phyloP scores from a whole-genome alignment of 495 filamentous ascomycete species.

The Xylona heveae region DNA sequence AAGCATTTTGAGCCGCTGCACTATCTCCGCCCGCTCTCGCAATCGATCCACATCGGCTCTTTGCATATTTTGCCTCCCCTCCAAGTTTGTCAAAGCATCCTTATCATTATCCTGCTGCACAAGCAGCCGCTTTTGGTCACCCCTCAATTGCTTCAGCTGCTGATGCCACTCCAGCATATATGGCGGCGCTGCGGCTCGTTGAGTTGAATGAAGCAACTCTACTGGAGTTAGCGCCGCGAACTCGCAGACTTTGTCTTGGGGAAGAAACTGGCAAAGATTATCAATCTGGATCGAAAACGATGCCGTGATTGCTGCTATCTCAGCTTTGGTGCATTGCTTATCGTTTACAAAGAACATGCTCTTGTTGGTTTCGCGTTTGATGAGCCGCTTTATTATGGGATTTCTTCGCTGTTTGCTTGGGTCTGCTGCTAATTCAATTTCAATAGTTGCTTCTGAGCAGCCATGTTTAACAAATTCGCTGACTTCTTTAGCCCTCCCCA shows the following conservation, averaged over 20 bases:
- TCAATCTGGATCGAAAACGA: slow-evolving; percentile 79
- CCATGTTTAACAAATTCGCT: slow-evolving; percentile 92
- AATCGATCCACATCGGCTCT: slow-evolving; percentile 70
- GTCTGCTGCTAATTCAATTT: slow-evolving; percentile 61
- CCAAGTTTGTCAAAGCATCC: slow-evolving; percentile 39
- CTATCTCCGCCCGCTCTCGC: slow-evolving; percentile 46
- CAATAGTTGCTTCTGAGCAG: slow-evolving; percentile 51
- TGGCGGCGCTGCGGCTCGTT: slow-evolving; percentile 63
- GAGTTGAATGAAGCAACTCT: slow-evolving; percentile 71
- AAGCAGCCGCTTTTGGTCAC: slow-evolving; percentile 43
- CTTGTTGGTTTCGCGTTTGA: slow-evolving; percentile 64
- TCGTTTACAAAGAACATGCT: slow-evolving; percentile 52
- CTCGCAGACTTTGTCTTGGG: slow-evolving; percentile 88
- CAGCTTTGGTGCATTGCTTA: slow-evolving; percentile 27
- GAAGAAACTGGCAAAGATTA: slow-evolving; percentile 93
- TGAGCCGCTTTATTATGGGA: slow-evolving; percentile 48
- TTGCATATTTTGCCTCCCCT: slow-evolving; percentile 54
- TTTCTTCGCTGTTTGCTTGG: slow-evolving; percentile 29
- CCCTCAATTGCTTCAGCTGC: slow-evolving; percentile 44
- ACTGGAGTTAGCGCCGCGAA: slow-evolving; percentile 71
- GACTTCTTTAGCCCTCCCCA: slow-evolving; percentile 71
- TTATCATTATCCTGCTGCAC: slow-evolving; percentile 31
- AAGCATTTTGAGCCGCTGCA: slow-evolving; percentile 41
- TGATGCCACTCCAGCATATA: slow-evolving; percentile 66
- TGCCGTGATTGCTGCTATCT: slow-evolving; percentile 40